Evolutionary conservation across 345 rosid species (phyloP), one percentile per base, ranked within the genome.

Genomic region (Kandelia obovata): DNA sequence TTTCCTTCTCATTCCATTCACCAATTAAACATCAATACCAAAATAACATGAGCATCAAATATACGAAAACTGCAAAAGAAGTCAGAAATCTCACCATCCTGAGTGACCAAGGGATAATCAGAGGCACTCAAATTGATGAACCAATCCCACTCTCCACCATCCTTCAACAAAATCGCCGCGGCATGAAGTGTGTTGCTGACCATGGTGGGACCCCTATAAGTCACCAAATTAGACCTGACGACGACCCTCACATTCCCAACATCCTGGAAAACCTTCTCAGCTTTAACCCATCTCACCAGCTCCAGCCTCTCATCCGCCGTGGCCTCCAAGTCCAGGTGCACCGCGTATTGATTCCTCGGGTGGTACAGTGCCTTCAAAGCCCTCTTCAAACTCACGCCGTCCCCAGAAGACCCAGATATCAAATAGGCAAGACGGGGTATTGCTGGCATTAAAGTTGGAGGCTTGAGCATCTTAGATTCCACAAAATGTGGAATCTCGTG

Each of bases 101-200:
- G 98, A 68, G 98, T 92, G 52, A 90, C 77, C 64, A 92, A 76
- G 52, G 98, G 98, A 77, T 90, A 92, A 79, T 90, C 98, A 1
- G 98, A 92, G 64, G 96, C 98, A 76, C 96, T 92, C 76, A 92
- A 77, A 72, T 92, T 92, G 68, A 92, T 77, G 53, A 92, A 90
- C 98, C 98, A 92, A 78, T 92, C 98, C 98, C 98, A 92, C 7
- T 86, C 85, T 32, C 90, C 93, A 53, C 90, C 90, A 28, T 90
- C 90, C 75, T 26, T 87, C 56, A 92, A 72, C 83, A 92, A 78
- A 78, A 92, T 73, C 4, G 96, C 84, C 1, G 93, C 98, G 8
- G 92, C 96, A 31, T 92, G 92, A 71, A 92, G 96, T 4, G 98
- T 92, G 66, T 90, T 90, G 65, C 87, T 85, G n/a, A 90, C 96